These are phyloP conservation scores for Ganoderma sinense DNA, from an alignment of 1,284 basidiomycete species.

Conservation along the genomic window DNA sequence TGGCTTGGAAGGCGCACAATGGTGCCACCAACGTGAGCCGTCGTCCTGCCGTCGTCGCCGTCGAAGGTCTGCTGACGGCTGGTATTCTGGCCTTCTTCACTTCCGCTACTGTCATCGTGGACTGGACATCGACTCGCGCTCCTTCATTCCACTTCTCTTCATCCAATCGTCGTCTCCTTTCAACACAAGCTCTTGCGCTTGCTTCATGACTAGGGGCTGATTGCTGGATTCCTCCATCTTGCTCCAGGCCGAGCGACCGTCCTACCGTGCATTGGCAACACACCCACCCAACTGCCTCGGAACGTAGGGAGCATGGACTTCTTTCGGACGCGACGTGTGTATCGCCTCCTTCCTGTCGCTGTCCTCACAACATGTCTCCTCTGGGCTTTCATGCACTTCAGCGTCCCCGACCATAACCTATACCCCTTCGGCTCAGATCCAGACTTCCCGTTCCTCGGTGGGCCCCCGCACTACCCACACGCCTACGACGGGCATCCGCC, in stretches of 20 bases:
- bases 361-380: conserved; percentile 20
- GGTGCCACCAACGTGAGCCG: not conserved
- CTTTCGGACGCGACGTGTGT: conserved; percentile 13
- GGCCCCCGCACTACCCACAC: conserved; percentile 7
- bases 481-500: not conserved
- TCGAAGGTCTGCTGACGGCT: not conserved
- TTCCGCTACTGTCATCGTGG: not conserved
- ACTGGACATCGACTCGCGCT: not conserved
- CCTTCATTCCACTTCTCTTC: not conserved
- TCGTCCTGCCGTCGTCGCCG: not conserved
- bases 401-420: conserved; percentile 4
- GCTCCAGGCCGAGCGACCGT: too few relatives aligned
- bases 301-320: conserved; percentile 13
- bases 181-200: not conserved
- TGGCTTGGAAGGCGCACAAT: not conserved
- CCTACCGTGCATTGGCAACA: too few relatives aligned
- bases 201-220: not conserved
- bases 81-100: not conserved
- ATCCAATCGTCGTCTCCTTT: not conserved
- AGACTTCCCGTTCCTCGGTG: conserved; percentile 12
- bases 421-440: not conserved
- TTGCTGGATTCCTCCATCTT: not conserved
- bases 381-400: conserved; percentile 22
- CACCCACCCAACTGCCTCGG: too few relatives aligned
- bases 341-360: conserved; percentile 25